Base-by-base conservation (phyloP, 495 filamentous ascomycete genomes). In the Darksidea phi region DNA sequence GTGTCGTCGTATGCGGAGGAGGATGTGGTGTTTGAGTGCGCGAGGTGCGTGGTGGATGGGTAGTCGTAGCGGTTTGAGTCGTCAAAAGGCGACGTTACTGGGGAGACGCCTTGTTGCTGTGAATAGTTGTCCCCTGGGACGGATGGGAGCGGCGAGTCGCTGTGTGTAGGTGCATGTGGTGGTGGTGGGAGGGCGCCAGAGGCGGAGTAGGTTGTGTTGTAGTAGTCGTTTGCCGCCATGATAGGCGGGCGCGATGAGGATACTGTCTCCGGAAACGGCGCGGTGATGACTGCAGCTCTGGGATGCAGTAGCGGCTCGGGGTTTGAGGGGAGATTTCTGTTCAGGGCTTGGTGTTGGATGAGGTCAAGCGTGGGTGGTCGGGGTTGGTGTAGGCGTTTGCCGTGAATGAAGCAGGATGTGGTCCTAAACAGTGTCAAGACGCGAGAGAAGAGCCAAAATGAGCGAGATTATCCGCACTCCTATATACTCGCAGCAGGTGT, bases 171-270 rank as follows among this genome's bases (percentile, higher is more conserved):
- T 42, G 36, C 3, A 7, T 38, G 42, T 15, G 26, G 42, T 3
- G 32, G 6, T 2, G 59, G 6, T 32, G 54, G 54, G 41, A 38
- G 64, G 82, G 50, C 28, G 28, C 28, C 28, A 3, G 28, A 32
- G 28, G 28, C 28, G 28, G 28, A 32, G 28, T 32, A 32, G 3
- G 76, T 71, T 1, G 70, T 70, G 70, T 82, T 81, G 77, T 91
- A 91, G 74, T 91, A 91, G 58, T 90, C 86, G 78, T 91, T 88
- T 61, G 89, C 81, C 52, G 90, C 87, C 90, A 95, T 96, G 70
- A 47, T 82, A 72, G 25, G 46, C 23, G 15, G 13, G 41, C 41
- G 41, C 41, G 15, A 20, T 3, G 41, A 13, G 6, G 41, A 13
- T 20, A 3, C 5, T 15, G 15, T 43, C 6, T 43, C 13, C 18